Evolutionary conservation across 139 green algal species (phyloP).

Genomic region (Klebsormidium nitens): DNA sequence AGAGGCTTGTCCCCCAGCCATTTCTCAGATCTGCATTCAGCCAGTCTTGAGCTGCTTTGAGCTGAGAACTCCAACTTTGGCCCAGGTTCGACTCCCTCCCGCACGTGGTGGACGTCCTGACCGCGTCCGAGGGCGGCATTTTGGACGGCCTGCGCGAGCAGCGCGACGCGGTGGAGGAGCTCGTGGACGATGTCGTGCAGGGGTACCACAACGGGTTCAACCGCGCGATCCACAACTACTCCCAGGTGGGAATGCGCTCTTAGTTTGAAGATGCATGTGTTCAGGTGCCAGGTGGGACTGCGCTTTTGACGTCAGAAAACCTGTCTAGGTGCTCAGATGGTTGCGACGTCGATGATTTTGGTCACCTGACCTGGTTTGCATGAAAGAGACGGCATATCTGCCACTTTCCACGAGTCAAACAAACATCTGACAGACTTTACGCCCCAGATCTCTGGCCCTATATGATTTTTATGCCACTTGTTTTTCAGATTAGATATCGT

Average conservation of each 20-base stretch:
- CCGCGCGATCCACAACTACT: constrained; percentile 44
- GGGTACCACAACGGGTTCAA: constrained; percentile 38
- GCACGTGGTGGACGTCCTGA: constrained; percentile 41
- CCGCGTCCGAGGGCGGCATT: constrained; percentile 6
- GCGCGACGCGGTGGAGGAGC: constrained; percentile 32
- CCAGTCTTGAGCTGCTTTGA: too few relatives aligned
- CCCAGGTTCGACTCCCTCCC: constrained; percentile 36
- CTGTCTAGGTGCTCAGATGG: not conserved
- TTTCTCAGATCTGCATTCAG: too few relatives aligned
- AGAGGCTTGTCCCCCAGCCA: too few relatives aligned
- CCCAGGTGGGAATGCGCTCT: constrained; percentile 8
- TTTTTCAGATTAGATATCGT: not conserved
- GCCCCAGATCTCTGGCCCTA: not conserved
- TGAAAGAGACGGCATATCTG: not conserved
- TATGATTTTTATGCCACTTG: not conserved
- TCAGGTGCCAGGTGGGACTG: not conserved
- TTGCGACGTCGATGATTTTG: not conserved
- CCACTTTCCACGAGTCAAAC: not conserved
- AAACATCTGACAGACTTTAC: not conserved
- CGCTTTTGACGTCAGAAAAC: not conserved
- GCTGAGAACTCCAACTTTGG: too few relatives aligned
- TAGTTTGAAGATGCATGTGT: not conserved
- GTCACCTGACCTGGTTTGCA: not conserved
- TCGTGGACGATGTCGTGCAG: constrained; percentile 36
- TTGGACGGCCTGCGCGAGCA: constrained; percentile 8